These are phyloP conservation scores for Fusarium goolgardi DNA, from an alignment of 2,329 filamentous ascomycete genomes.

Conservation along the genomic window DNA sequence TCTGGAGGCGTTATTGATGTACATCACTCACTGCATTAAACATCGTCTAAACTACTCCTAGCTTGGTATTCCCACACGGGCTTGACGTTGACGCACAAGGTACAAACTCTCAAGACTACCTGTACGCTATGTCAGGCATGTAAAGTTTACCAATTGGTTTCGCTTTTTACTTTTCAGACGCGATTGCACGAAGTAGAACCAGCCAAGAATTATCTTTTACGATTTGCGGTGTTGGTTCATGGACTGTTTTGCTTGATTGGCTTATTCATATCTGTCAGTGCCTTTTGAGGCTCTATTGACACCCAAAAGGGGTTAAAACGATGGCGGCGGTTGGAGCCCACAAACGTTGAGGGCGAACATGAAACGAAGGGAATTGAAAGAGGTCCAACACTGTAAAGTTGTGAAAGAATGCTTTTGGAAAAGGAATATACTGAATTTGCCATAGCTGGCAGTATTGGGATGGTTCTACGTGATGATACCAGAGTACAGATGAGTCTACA, in stretches of 20 bases:
- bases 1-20: constrained; percentile 27
- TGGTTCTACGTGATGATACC: neutral
- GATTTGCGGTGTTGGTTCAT: constrained; percentile 8
- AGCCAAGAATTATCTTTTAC: neutral
- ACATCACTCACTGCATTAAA: neutral
- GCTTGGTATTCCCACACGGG: neutral
- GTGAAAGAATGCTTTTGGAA: neutral
- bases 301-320: constrained; percentile 39
- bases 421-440: neutral
- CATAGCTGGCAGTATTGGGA: neutral
- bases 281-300: constrained; percentile 46
- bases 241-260: constrained; percentile 1
- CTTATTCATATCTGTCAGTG: constrained; percentile 21
- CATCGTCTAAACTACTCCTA: constrained; percentile 1
- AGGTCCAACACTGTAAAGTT: neutral
- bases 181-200: constrained; percentile 12
- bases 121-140: neutral
- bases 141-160: neutral
- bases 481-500: neutral
- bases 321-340: constrained; percentile 10
- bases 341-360: constrained; percentile 9
- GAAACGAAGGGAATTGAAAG: constrained; percentile 4
- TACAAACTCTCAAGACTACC: neutral
- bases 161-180: constrained; percentile 14
- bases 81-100: neutral